Evolutionary conservation across 441 rosid genomes (phyloP), one percentile per base, ranked within the genome.

Genomic region (Raphanus hybrid): DNA sequence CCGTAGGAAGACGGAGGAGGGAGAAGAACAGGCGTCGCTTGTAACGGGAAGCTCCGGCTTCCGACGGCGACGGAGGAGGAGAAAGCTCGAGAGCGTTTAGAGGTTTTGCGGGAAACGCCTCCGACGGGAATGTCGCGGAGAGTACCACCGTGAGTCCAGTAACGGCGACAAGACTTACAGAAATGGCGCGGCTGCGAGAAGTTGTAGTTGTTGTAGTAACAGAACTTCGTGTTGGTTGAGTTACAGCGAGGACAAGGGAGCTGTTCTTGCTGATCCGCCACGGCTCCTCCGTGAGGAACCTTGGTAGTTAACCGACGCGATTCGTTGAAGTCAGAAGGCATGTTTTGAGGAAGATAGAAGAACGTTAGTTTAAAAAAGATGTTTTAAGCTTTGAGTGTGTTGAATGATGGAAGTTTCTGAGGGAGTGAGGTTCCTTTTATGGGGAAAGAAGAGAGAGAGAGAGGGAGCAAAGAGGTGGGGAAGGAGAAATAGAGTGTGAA

Each of bases 41-140:
- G 81, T 50, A 78, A 72, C n/a, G 76, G 77, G 7, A 8, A 73
- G 27, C 20, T 62, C 23, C 74, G 18, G 70, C 60, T 78, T 54
- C 81, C 81, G 32, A 37, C 8, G 9, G 61, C 62, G 43, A 9
- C 43, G 3, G 43, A 52, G 57, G 81, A 48, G 9, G 77, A 71
- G 64, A 2, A 72, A 23, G 54, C 48, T 3, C 77, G 62, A 60
- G 81, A 78, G 11, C 81, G 81, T 72, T 78, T 78, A 0, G 81
- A 66, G 69, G 64, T 67, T 72, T 78, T 78, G 0, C 81, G 73
- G 1, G 81, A 78, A 50, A 78, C 81, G 0, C 81, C 81, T 4
- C 81, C 81, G 69, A 78, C 76, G 59, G 81, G 81, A 37, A 78
- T 78, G 69, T 78, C 81, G 60, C 81, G 81, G 50, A 78, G 81